Evolutionary conservation across 1,284 basidiomycete species (phyloP).

Genomic region (Cryptococcus sp.): DNA sequence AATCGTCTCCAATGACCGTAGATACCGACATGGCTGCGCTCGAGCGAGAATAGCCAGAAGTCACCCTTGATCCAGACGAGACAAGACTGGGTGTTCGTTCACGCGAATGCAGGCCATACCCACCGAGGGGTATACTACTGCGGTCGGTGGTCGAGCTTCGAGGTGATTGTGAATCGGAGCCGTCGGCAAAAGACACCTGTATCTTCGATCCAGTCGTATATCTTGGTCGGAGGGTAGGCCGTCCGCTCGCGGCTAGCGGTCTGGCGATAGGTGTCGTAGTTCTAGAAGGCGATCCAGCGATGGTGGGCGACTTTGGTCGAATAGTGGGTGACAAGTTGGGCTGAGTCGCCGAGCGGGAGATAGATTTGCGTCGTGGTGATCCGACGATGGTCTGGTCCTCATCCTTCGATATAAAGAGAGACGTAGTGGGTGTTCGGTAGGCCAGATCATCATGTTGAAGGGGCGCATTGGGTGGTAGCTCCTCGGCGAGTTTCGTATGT

Average conservation of each 20-base stretch:
- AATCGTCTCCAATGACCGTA: slow-evolving; percentile 26
- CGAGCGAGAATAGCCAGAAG: slow-evolving; percentile 33
- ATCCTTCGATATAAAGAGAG: slow-evolving; percentile 1
- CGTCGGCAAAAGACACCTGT: slow-evolving; percentile 28
- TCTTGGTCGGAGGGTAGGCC: slow-evolving; percentile 17
- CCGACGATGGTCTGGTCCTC: not conserved
- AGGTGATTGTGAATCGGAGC: slow-evolving; percentile 1
- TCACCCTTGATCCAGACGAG: slow-evolving; percentile 28
- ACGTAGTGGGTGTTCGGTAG: slow-evolving; percentile 13
- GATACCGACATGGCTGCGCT: slow-evolving; percentile 27
- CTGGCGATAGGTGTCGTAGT: slow-evolving; percentile 11
- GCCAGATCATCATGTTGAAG: slow-evolving; percentile 3
- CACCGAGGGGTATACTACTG: slow-evolving; percentile 10
- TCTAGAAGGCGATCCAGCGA: slow-evolving; percentile 7
- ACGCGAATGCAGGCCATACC: slow-evolving; percentile 21
- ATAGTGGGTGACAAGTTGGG: slow-evolving; percentile 15
- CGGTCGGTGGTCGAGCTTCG: not conserved
- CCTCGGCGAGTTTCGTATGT: slow-evolving; percentile 2
- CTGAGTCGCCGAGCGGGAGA: slow-evolving; percentile 17
- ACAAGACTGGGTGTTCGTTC: slow-evolving; percentile 42
- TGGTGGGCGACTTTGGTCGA: slow-evolving; percentile 14
- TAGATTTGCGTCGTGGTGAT: slow-evolving; percentile 6
- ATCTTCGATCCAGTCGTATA: slow-evolving; percentile 18
- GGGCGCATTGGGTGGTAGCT: not conserved
- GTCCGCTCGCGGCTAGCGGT: slow-evolving; percentile 6